phyloP scores from a whole-genome alignment of 2,329 filamentous ascomycete genomes.

The Coniochaeta sp. region DNA sequence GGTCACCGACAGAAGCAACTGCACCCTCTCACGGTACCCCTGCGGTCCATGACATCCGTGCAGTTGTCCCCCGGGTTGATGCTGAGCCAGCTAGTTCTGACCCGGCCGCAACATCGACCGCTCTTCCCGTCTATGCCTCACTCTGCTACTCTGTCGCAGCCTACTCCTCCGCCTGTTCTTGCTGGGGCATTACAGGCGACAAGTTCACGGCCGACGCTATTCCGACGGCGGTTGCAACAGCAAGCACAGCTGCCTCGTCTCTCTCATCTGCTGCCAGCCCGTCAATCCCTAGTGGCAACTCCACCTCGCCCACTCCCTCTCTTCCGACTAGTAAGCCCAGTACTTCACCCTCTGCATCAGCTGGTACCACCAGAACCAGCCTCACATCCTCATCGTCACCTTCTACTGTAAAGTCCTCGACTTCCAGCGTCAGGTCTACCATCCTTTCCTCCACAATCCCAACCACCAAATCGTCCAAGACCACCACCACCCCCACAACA shows the following conservation, averaged over 20 bases:
- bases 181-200: not conserved
- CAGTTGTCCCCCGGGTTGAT: no score
- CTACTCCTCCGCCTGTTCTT: conserved; percentile 1
- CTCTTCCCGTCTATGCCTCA: not conserved
- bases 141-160: not conserved
- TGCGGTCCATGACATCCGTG: no score
- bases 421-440: not conserved
- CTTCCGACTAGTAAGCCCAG: not conserved
- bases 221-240: not conserved
- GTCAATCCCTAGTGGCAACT: not conserved
- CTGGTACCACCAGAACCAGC: not conserved
- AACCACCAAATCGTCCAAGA: not conserved
- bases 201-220: not conserved
- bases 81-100: no score
- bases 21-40: no score
- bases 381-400: not conserved
- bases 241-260: not conserved
- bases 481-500: not conserved
- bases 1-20: not conserved
- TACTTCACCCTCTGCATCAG: not conserved
- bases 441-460: not conserved
- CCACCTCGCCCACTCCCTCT: not conserved
- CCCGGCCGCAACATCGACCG: no score
- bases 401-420: not conserved
- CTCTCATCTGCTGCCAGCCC: not conserved